phyloP scores from a whole-genome alignment of 768 basidiomycete genomes.

The Gymnopilus dilepis region DNA sequence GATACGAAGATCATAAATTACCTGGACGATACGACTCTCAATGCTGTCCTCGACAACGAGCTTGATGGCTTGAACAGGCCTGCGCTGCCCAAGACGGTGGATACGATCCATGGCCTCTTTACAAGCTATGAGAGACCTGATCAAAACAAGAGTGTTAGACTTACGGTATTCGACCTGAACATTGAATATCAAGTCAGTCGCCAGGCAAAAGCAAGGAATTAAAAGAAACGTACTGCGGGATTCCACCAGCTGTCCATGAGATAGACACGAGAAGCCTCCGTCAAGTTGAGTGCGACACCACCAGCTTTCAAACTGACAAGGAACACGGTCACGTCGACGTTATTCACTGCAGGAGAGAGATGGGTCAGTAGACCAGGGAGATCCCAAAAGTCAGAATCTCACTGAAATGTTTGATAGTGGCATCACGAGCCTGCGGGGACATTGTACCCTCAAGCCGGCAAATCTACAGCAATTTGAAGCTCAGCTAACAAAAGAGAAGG shows the following conservation, averaged over 20 bases:
- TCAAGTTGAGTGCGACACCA: slow-evolving; percentile 89
- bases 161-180: slow-evolving; percentile 76
- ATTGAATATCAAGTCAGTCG: slow-evolving; percentile 2
- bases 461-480: slow-evolving; percentile 60
- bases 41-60: slow-evolving; percentile 96
- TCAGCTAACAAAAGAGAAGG: not conserved
- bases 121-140: not conserved
- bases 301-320: slow-evolving; percentile 96
- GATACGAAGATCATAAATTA: slow-evolving; percentile 31
- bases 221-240: slow-evolving; percentile 67
- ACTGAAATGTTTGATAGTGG: slow-evolving; percentile 96
- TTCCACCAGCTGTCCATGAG: slow-evolving; percentile 99
- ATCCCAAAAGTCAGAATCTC: slow-evolving; percentile 28
- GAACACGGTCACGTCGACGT: slow-evolving; percentile 95
- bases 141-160: slow-evolving; percentile 32
- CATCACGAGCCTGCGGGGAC: slow-evolving; percentile 95
- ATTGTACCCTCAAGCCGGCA: slow-evolving; percentile 96
- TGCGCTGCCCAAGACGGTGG: slow-evolving; percentile 92
- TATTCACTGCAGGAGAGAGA: slow-evolving; percentile 67
- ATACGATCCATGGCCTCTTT: slow-evolving; percentile 97
- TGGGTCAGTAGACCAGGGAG: slow-evolving; percentile 2
- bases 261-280: slow-evolving; percentile 91
- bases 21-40: slow-evolving; percentile 92
- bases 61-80: slow-evolving; percentile 93
- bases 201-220: not conserved